Evolutionary conservation across 2,329 filamentous ascomycete genomes (phyloP), one percentile per base, ranked within the genome.

Genomic region (Lasiodiplodia theobromae): DNA sequence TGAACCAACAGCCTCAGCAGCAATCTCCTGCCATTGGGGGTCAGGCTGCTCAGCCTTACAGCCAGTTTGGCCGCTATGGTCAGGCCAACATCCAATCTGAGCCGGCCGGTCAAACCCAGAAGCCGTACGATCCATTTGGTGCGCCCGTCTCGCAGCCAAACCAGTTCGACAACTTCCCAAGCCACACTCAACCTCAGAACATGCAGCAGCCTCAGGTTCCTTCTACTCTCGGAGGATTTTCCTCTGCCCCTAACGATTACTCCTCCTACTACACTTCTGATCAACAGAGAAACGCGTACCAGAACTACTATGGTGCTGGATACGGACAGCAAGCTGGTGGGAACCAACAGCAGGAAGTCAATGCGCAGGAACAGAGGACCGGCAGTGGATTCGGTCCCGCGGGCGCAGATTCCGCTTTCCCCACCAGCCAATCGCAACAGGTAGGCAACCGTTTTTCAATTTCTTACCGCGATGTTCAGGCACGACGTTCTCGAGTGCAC

Each of bases 91-190:
- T 86, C 40, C 89, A 83, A 72, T 78, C 89, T 68, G 91, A 93
- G 67, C 81, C 86, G 28, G 82, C 88, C 53, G 83, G 87, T 23
- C 84, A 87, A 67, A 82, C 85, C 4, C 91, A 93, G 80, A 97
- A 98, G 84, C 88, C 91, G 2, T 94, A 94, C 80, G 95, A 97
- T 77, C 88, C 92, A 0, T 98, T 97, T 78, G 88, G 86, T 73
- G 93, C 96, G 77, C 92, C 94, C 77, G 86, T 88, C 71, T 68
- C 67, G 21, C 82, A 83, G 64, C 80, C 79, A 37, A 82, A 73
- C 71, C 80, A 82, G 66, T 85, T 80, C 72, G 84, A 85, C 58
- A 75, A 75, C 64, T 86, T 84, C 71, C 79, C 80, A 49, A 76
- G 83, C 66, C 82, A 85, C 25, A 52, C 60, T 8, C 85, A 85